Evolutionary conservation across 2,329 filamentous ascomycete genomes (phyloP).

Genomic region (Aspergillus jensenii): DNA sequence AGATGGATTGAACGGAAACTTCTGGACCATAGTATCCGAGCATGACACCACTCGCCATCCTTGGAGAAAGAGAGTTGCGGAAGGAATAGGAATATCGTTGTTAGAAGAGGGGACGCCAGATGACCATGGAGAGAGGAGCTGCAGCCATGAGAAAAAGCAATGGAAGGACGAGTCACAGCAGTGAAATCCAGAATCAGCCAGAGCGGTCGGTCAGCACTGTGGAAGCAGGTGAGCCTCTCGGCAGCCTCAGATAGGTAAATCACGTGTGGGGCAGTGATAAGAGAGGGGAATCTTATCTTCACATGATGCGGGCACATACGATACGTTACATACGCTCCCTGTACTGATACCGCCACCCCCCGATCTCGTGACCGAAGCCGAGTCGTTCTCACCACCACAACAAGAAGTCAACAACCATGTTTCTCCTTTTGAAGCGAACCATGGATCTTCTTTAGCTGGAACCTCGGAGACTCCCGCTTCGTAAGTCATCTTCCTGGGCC

Average conservation of each 20-base stretch:
- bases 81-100: neutral
- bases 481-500: neutral
- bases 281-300: too few species aligned
- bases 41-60: constrained; percentile 21
- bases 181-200: neutral
- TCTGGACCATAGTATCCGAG: constrained; percentile 16
- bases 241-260: neutral
- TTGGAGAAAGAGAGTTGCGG: constrained; percentile 3
- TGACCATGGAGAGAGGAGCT: neutral
- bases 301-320: neutral
- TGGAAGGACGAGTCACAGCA: neutral
- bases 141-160: constrained; percentile 7
- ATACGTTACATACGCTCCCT: neutral
- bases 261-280: neutral
- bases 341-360: neutral
- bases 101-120: neutral
- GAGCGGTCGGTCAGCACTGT: too few species aligned
- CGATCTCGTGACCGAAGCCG: constrained; percentile 1
- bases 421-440: constrained; percentile 1
- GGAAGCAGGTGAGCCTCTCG: too few species aligned
- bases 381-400: constrained; percentile 4
- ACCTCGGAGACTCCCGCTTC: neutral
- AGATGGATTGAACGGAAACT: constrained; percentile 6
- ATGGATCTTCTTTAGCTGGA: constrained; percentile 7
- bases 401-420: constrained; percentile 6